phyloP scores from a whole-genome alignment of 305 asterid genomes.

The Fraxinus ornus region DNA sequence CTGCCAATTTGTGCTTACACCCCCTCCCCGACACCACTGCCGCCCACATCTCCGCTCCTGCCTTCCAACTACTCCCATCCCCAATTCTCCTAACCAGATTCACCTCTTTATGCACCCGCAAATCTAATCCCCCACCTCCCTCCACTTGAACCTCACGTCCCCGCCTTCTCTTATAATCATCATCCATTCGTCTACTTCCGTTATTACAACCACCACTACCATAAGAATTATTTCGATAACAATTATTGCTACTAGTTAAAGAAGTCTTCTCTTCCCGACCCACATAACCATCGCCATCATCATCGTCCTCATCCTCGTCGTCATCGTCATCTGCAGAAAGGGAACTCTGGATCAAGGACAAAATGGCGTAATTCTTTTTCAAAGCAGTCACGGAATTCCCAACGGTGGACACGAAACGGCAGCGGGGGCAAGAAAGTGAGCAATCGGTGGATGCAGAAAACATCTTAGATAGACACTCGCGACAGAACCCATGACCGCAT shows the following conservation, averaged over 20 bases:
- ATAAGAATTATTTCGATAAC: constrained; percentile 22
- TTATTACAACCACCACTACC: constrained; percentile 26
- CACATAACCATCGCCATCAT: constrained; percentile 32
- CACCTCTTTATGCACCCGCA: constrained; percentile 68
- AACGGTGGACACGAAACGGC: constrained; percentile 84
- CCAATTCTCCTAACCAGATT: constrained; percentile 69
- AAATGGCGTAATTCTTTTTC: constrained; percentile 77
- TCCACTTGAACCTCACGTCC: constrained; percentile 28
- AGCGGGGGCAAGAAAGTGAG: constrained; percentile 87
- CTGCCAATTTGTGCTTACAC: constrained; percentile 80
- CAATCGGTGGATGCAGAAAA: constrained; percentile 69
- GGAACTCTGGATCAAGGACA: constrained; percentile 58
- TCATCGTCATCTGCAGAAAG: constrained; percentile 44
- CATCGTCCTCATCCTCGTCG: constrained; percentile 69
- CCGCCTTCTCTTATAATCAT: constrained; percentile 35
- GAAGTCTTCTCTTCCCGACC: constrained; percentile 21
- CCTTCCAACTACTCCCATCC: constrained; percentile 47
- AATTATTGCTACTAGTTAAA: constrained; percentile 8
- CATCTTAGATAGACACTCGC: constrained; percentile 83
- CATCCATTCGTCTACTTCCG: constrained; percentile 44
- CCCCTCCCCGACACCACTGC: constrained; percentile 56
- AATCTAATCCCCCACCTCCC: constrained; percentile 59
- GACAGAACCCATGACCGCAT: constrained; percentile 98
- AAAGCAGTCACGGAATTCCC: constrained; percentile 89
- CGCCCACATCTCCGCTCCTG: constrained; percentile 76